Conservation (phyloP, 768 basidiomycete genomes). For the Tulasnella sp. region DNA sequence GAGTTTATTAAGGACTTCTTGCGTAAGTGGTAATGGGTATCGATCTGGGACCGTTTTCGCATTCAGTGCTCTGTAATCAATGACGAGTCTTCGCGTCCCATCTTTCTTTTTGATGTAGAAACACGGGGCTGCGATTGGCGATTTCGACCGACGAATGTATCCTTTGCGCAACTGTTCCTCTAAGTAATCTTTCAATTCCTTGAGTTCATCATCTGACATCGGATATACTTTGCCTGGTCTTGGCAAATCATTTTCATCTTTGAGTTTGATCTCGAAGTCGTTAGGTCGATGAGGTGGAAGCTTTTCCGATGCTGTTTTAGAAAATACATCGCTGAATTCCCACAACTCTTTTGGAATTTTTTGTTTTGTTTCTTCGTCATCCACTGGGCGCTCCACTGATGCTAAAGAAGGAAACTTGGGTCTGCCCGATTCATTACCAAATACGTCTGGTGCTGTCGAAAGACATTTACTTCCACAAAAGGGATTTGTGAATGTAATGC, state of each 20-base stretch:
- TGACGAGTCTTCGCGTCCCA: neutral
- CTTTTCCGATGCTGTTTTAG: conserved; percentile 20
- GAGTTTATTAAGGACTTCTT: neutral
- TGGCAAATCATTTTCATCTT: conserved; percentile 22
- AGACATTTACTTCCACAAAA: neutral
- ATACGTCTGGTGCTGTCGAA: neutral
- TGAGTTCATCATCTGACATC: conserved; percentile 25
- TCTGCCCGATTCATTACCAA: neutral
- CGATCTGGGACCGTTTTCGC: neutral
- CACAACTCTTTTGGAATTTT: conserved; percentile 25
- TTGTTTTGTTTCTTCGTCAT: neutral
- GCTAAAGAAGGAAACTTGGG: too few relatives aligned
- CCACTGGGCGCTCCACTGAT: neutral
- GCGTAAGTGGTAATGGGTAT: neutral
- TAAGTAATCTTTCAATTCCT: conserved; percentile 28
- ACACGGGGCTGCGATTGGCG: conserved; percentile 18
- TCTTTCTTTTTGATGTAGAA: conserved; percentile 16
- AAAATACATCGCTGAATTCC: conserved; percentile 26
- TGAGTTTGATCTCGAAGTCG: conserved; percentile 29
- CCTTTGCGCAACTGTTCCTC: conserved; percentile 29
- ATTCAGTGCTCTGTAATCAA: neutral
- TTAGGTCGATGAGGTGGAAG: conserved; percentile 29
- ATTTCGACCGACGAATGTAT: conserved; percentile 26
- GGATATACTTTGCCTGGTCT: conserved; percentile 27
- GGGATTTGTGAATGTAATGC: neutral